Evolutionary conservation across 73 alveolate species (phyloP).

Genomic region (Urostyla sp.): DNA sequence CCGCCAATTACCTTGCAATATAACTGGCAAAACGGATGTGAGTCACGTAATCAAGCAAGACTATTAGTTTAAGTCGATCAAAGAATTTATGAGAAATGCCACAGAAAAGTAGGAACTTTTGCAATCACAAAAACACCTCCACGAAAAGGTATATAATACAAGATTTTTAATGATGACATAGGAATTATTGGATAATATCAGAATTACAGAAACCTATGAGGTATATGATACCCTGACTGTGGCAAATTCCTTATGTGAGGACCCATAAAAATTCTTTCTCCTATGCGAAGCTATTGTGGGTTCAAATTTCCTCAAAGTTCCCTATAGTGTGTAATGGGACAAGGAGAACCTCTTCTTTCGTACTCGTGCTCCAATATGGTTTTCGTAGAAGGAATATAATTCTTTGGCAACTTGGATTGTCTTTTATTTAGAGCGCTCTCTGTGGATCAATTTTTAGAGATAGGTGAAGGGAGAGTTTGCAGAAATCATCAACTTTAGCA

Average conservation of each 20-base stretch:
- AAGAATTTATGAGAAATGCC: constrained; percentile 16
- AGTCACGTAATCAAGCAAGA: constrained; percentile 1
- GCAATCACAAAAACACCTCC: constrained; percentile 1
- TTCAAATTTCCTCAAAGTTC: constrained; percentile 11
- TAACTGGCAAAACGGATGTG: background rate
- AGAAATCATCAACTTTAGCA: no score
- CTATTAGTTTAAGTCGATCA: background rate
- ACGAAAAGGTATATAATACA: no score
- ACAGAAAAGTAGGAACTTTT: background rate
- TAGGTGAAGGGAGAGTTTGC: constrained; percentile 8
- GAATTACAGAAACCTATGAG: constrained; percentile 24
- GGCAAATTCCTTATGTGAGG: background rate
- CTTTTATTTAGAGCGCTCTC: constrained; percentile 10
- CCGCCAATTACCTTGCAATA: background rate
- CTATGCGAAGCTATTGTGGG: constrained; percentile 20
- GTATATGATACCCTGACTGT: constrained; percentile 8
- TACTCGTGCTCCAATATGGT: constrained; percentile 22
- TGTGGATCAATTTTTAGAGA: constrained; percentile 21
- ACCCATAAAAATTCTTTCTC: constrained; percentile 17
- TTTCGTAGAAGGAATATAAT: background rate
- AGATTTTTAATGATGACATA: no score
- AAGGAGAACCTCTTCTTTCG: background rate
- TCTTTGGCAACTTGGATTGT: constrained; percentile 31
- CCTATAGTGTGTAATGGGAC: constrained; percentile 43
- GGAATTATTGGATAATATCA: constrained; percentile 9